Conservation (phyloP, 176 grass and related monocot genomes). For the Chrysopogon serrulatus region DNA sequence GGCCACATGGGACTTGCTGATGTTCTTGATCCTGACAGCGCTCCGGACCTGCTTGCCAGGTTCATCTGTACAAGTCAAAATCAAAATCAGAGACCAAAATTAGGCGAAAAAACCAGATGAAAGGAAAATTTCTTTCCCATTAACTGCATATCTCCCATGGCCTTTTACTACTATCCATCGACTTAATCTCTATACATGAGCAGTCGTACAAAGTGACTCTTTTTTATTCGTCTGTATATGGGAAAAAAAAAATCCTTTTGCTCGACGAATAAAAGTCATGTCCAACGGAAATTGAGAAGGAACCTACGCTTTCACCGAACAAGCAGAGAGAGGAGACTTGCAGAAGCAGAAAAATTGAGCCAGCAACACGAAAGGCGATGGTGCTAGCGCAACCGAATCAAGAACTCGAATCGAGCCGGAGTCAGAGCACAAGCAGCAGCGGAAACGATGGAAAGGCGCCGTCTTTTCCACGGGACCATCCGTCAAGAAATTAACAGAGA, state of each 20-base stretch:
- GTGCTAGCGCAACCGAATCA: background rate
- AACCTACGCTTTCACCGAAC: background rate
- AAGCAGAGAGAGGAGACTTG: background rate
- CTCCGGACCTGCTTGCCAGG: slow-evolving; percentile 90
- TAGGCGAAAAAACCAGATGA: background rate
- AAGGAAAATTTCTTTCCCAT: background rate
- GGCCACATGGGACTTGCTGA: slow-evolving; percentile 92
- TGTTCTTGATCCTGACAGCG: slow-evolving; percentile 94
- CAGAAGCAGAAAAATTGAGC: background rate
- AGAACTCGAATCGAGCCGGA: background rate
- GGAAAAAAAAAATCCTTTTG: background rate
- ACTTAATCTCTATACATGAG: background rate
- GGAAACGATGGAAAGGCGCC: background rate
- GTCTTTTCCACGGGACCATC: too few relatives aligned
- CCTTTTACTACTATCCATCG: background rate
- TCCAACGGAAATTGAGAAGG: background rate
- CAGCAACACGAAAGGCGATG: background rate
- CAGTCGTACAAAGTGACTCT: background rate
- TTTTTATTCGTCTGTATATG: too few relatives aligned
- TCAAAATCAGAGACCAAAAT: slow-evolving; percentile 1
- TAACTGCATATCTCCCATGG: background rate
- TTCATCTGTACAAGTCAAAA: slow-evolving; percentile 61
- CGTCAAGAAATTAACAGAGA: background rate
- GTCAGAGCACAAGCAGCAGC: background rate
- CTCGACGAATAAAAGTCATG: background rate